Percentiles rank a stretch among this genome's conserved stretches.
phyloP scores from a whole-genome alignment of 805 yeast species.

The Kodamaea hsintzibuensis region DNA sequence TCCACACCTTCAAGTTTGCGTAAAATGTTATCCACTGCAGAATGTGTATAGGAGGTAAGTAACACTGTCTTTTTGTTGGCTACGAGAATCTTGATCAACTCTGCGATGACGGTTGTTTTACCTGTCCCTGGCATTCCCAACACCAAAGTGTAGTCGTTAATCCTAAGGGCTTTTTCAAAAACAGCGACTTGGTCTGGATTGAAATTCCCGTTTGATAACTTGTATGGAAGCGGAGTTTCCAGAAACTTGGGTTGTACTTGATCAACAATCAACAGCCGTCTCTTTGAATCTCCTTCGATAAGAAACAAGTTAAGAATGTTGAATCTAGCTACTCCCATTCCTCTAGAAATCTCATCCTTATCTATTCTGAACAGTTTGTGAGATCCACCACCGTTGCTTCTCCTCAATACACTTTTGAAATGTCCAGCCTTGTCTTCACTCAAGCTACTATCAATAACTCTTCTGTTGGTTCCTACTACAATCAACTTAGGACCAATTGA shows the following conservation, averaged over 20 bases:
- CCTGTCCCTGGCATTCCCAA: slow-evolving; percentile 99
- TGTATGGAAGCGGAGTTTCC: slow-evolving; percentile 21
- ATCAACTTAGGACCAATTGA: slow-evolving; percentile 44
- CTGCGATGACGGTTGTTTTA: slow-evolving; percentile 86
- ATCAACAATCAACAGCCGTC: slow-evolving; percentile 56
- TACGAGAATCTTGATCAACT: slow-evolving; percentile 63
- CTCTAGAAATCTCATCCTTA: slow-evolving; percentile 73
- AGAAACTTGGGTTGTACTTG: slow-evolving; percentile 46
- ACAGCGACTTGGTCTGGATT: slow-evolving; percentile 77
- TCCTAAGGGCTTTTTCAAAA: slow-evolving; percentile 58
- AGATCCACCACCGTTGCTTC: slow-evolving; percentile 4
- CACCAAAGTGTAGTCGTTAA: slow-evolving; percentile 76
- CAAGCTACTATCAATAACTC: slow-evolving; percentile 46
- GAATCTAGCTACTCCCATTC: slow-evolving; percentile 73
- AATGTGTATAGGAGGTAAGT: slow-evolving; percentile 85
- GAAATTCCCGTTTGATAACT: neutral
- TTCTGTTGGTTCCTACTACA: slow-evolving; percentile 53
- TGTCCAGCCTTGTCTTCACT: slow-evolving; percentile 46
- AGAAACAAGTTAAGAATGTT: slow-evolving; percentile 72
- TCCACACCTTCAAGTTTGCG: slow-evolving; percentile 56
- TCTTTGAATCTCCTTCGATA: slow-evolving; percentile 44
- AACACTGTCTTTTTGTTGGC: slow-evolving; percentile 65
- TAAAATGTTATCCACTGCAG: slow-evolving; percentile 93
- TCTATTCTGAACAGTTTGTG: slow-evolving; percentile 61
- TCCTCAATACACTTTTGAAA: slow-evolving; percentile 48